phyloP scores from a whole-genome alignment of 805 yeast species.

The Sungouiozyma intestinalis region DNA sequence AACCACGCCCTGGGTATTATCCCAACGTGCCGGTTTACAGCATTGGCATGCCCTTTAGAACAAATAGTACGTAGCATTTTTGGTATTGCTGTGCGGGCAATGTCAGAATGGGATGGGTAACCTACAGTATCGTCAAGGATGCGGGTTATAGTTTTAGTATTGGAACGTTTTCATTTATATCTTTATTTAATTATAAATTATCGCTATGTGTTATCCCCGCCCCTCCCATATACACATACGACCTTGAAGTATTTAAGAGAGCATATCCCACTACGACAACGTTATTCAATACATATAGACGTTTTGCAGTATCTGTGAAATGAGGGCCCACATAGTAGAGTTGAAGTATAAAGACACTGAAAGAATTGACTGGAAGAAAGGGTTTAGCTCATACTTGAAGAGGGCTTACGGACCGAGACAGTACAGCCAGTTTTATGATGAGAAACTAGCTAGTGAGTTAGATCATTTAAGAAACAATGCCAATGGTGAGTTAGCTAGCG shows the following conservation, averaged over 20 bases:
- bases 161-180: too few species aligned
- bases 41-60: not conserved
- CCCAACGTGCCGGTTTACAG: not conserved
- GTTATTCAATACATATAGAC: too few species aligned
- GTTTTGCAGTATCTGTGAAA: too few species aligned
- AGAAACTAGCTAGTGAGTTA: constrained; percentile 16
- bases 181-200: too few species aligned
- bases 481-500: constrained; percentile 25
- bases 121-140: too few species aligned
- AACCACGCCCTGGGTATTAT: not conserved
- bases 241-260: too few species aligned
- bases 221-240: too few species aligned
- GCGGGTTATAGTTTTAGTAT: too few species aligned
- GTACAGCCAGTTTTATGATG: constrained; percentile 25
- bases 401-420: constrained; percentile 24
- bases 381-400: constrained; percentile 22
- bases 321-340: constrained; percentile 20
- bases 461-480: constrained; percentile 24
- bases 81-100: not conserved
- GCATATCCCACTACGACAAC: too few species aligned
- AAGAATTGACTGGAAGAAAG: constrained; percentile 22
- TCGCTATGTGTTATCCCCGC: too few species aligned
- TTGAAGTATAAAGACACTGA: constrained; percentile 26
- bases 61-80: not conserved
- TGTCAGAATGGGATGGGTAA: not conserved